Base-by-base conservation (phyloP, 192 early-diverging fungal species). In the Gigaspora rosea region DNA sequence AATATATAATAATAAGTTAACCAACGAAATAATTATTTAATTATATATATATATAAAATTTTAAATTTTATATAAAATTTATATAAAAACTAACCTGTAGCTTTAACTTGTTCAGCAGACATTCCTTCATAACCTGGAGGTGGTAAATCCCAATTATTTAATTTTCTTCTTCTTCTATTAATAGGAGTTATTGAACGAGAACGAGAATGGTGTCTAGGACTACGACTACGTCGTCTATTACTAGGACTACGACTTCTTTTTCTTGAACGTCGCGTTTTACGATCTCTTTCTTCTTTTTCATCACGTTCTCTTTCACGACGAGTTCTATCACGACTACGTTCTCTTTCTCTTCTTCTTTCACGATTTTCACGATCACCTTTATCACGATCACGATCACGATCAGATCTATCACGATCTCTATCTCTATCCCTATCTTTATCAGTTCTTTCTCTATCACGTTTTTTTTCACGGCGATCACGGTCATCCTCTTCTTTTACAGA, bases 111-210 rank as follows among this genome's bases (percentile, higher is more conserved):
- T 56, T 85, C 80, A 10, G 93, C 94, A 33, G 91, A 88, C 83
- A 97, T 88, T 58, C 88, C 90, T 80, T 98, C 95, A 75, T 90
- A 97, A 32, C 95, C 96, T 11, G 88, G 86, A 48, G 97, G 97
- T 11, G 95, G 84, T 66, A 93, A 83, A 85, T 99, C 97, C 97
- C 97, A 99, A 80, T 93, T 90, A 72, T 91, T 90, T 41, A 97
- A 88, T 80, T 94, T 95, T 20, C 92, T 86, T 16, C 82, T 82
- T 68, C 94, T 81, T 77, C 92, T 85, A 78, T 96, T 91, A 22
- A 99, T 78, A 16, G 97, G 96, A 33, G 65, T 76, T 32, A 76
- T 41, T 20, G 75, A 76, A 49, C 75, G 62, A 56, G 75, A 76
- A 13, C 83, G 80, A 33, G 85, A 84, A 54, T 71, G 78, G 73